Conservation (phyloP, 371 early-diverging fungal genomes). For the Syncephalastrum contaminatum region DNA sequence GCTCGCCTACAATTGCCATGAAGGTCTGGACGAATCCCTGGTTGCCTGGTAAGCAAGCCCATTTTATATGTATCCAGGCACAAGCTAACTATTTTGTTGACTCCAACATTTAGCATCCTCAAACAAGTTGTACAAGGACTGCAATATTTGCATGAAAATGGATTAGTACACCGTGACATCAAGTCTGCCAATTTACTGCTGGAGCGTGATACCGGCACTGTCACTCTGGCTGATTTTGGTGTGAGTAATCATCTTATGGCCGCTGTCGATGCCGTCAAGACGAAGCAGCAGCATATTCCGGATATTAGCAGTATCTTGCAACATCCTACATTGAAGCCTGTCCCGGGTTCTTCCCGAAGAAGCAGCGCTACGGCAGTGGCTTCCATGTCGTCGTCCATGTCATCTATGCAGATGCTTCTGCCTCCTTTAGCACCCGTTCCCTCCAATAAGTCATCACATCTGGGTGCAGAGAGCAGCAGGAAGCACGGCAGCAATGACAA, state of each 20-base stretch:
- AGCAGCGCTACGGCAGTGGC: too few relatives aligned
- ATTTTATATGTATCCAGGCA: neutral
- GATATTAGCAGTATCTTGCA: neutral
- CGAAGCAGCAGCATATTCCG: neutral
- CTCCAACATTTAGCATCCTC: conserved; percentile 56
- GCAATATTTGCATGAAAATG: conserved; percentile 87
- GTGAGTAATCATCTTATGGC: conserved; percentile 34
- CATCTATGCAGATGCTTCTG: too few relatives aligned
- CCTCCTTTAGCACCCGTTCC: too few relatives aligned
- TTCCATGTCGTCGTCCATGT: too few relatives aligned
- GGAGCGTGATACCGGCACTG: conserved; percentile 60
- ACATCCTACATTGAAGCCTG: neutral
- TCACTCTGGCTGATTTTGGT: conserved; percentile 51
- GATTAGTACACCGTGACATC: conserved; percentile 95
- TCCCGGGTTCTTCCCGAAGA: neutral
- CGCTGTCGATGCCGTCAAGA: too few relatives aligned
- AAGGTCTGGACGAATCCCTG: conserved; percentile 35
- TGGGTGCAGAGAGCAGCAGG: too few relatives aligned
- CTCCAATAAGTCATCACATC: too few relatives aligned
- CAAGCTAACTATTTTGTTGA: neutral
- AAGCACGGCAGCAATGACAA: too few relatives aligned
- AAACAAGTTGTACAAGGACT: conserved; percentile 87
- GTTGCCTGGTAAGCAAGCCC: conserved; percentile 27
- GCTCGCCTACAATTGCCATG: conserved; percentile 17
- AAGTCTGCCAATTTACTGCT: conserved; percentile 93